These are phyloP conservation scores for Eucommia ulmoides DNA, from an alignment of 257 asterid genomes.

Conservation along the genomic window DNA sequence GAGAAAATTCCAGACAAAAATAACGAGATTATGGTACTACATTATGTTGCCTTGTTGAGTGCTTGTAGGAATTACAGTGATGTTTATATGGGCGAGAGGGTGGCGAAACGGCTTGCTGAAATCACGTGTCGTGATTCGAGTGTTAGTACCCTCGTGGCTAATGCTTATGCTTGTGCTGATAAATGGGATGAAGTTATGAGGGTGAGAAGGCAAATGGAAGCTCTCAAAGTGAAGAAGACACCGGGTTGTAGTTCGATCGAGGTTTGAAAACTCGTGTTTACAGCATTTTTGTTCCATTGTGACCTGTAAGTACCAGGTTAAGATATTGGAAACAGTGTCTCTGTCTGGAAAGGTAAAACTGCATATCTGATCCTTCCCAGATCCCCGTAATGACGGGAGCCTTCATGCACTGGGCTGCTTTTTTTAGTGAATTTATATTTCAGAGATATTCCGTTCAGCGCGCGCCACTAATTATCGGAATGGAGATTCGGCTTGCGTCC, in stretches of 20 bases:
- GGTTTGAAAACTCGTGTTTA: no score
- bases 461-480: no score
- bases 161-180: slow-evolving; percentile 53
- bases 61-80: slow-evolving; percentile 68
- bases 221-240: slow-evolving; percentile 33
- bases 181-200: slow-evolving; percentile 66
- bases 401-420: no score
- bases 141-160: slow-evolving; percentile 50
- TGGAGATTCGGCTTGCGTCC: no score
- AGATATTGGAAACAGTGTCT: no score
- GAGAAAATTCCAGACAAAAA: slow-evolving; percentile 24
- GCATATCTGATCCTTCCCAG: no score
- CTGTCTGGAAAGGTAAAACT: no score
- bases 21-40: slow-evolving; percentile 31
- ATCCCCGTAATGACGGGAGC: no score
- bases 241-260: slow-evolving; percentile 70
- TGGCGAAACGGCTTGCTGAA: slow-evolving; percentile 41
- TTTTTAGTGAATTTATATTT: no score
- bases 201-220: slow-evolving; percentile 38
- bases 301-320: no score
- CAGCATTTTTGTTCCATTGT: no score
- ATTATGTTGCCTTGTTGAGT: slow-evolving; percentile 69
- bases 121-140: slow-evolving; percentile 50
- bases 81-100: slow-evolving; percentile 58
- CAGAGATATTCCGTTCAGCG: no score